Percentiles rank a stretch among this genome's conserved stretches.
Evolutionary conservation across 495 filamentous ascomycete genomes (phyloP).

Genomic region (Podospora pseudocomata): DNA sequence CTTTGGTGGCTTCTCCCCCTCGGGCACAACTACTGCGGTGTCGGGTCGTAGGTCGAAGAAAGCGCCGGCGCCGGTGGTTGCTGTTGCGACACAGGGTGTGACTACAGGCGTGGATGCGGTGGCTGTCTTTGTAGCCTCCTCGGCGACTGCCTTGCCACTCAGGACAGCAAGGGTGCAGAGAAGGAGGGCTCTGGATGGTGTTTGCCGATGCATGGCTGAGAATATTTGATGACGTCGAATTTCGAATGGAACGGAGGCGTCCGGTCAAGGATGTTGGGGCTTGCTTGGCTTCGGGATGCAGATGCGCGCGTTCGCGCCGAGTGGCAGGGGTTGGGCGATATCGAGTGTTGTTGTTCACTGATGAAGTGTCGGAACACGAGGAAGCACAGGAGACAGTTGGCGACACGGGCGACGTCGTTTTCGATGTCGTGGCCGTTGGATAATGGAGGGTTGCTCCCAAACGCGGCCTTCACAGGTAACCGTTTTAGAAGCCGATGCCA

Average conservation of each 20-base stretch:
- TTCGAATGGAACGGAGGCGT: neutral
- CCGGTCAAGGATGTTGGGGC: neutral
- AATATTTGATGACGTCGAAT: neutral
- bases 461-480: neutral
- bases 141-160: constrained; percentile 17
- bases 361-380: neutral
- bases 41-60: constrained; percentile 90
- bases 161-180: constrained; percentile 25
- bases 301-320: constrained; percentile 20
- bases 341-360: constrained; percentile 16
- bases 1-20: constrained; percentile 57
- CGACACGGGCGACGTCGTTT: neutral
- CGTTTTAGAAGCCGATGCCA: neutral
- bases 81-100: constrained; percentile 76
- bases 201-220: constrained; percentile 24
- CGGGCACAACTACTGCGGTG: constrained; percentile 49
- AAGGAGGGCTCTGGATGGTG: constrained; percentile 5
- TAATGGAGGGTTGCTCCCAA: neutral
- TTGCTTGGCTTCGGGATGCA: neutral
- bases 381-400: neutral
- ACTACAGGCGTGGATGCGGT: constrained; percentile 31
- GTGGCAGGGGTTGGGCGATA: constrained; percentile 2
- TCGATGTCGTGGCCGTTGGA: constrained; percentile 2
- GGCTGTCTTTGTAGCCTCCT: constrained; percentile 17
- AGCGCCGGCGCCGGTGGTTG: constrained; percentile 67